These are phyloP conservation scores for sunflower (Helianthus annuus) DNA, from an alignment of 129 eudicot genomes.

Conservation along the genomic window DNA sequence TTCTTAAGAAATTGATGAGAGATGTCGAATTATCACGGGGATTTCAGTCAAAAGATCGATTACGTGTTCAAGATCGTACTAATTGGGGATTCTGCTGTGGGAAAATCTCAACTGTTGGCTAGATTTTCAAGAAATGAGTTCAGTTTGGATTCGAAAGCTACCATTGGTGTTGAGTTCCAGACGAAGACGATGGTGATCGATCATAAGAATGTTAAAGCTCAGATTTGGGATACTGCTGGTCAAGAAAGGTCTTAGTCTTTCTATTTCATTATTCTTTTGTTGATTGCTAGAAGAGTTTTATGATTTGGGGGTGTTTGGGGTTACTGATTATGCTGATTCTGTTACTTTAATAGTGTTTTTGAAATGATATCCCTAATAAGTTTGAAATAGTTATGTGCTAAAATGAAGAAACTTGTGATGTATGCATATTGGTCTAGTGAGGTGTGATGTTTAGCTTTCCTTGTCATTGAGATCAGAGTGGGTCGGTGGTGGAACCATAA, in stretches of 20 bases:
- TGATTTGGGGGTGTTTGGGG: neutral
- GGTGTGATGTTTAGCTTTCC: neutral
- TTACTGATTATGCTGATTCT: neutral
- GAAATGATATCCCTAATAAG: neutral
- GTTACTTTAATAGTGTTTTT: neutral
- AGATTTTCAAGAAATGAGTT: conserved; percentile 68
- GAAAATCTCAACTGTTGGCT: conserved; percentile 70
- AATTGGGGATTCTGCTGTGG: conserved; percentile 81
- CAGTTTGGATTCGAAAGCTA: conserved; percentile 70
- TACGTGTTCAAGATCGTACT: conserved; percentile 75
- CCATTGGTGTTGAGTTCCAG: conserved; percentile 78
- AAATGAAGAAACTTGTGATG: neutral
- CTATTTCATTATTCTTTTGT: too few species aligned
- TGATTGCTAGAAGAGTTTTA: too few species aligned
- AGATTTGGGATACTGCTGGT: conserved; percentile 89
- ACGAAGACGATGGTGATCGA: conserved; percentile 57
- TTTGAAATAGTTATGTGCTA: neutral
- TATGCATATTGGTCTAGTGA: neutral
- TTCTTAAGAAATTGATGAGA: conserved; percentile 20
- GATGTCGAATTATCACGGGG: conserved; percentile 58
- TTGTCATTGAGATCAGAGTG: too few species aligned
- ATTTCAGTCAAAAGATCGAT: conserved; percentile 59
- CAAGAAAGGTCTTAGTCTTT: conserved; percentile 54
- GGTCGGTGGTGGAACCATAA: too few species aligned
- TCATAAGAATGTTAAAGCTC: conserved; percentile 73